Evolutionary conservation across 148 eudicot genomes (phyloP), one percentile per base, ranked within the genome.

Genomic region (Chenopodium berlandieri): DNA sequence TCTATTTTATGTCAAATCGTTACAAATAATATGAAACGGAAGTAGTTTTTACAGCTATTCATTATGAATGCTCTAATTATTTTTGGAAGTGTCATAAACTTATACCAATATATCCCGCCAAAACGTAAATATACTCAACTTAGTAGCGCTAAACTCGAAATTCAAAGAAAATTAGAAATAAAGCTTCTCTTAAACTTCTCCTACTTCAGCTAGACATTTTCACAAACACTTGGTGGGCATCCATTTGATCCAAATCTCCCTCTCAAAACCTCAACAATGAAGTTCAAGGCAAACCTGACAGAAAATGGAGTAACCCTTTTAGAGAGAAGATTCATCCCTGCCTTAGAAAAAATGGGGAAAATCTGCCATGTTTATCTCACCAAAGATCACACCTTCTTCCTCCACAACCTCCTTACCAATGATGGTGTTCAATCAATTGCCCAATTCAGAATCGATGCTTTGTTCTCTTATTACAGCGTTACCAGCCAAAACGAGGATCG

Each of bases 241-340:
- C 25, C 23, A 30, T 2, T 34, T 34, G 37, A 34, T 34, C 37
- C 37, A 16, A 56, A 10, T 16, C 6, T 4, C 62, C 22, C 2
- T 17, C 8, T 14, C 20, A 22, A 56, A 71, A 74, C 54, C 44
- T 20, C 17, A 20, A 31, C 56, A 62, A 95, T 95, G 99, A 95
- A 95, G 79, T 95, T 95, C 93, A 95, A 95, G 82, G 99, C 97
- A 19, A 91, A 90, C 71, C 85, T 95, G 8, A 93, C 97, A 0
- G 97, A 95, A 80, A 87, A 88, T 69, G 99, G 99, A 16, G 89
- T 90, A 25, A 88, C 75, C 82, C 91, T 93, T 0, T 79, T 95
- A 52, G 99, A 95, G 84, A 92, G 87, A 75, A 81, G 95, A 60
- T 90, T 95, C 88, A 83, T 95, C 19, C 97, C 97, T 14, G 92